Evolutionary conservation across 768 basidiomycete genomes (phyloP), one percentile per base, ranked within the genome.

Genomic region (Dictyophora rubrovolvata): DNA sequence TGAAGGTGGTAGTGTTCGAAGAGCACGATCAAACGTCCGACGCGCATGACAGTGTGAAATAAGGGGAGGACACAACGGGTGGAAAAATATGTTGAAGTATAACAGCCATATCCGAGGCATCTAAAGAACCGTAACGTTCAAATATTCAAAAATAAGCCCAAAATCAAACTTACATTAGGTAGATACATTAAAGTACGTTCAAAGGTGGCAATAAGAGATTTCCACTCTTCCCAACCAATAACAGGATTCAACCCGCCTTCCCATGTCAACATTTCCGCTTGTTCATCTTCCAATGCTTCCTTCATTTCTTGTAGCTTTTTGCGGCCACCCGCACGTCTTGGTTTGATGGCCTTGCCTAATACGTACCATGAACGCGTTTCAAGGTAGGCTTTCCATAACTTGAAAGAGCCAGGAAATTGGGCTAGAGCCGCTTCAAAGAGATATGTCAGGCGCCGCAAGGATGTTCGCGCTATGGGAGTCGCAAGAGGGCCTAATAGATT

Each of bases 211-310:
- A 95, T 78, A 12, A 99, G 79, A 16, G 83, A 73, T 67, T 82
- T 91, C 96, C 96, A 99, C 71, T 99, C 96, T 64, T 90, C 86
- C 85, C 87, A 96, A 5, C 95, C 96, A n/a, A 96, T 78, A 6
- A 93, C 76, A 1, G 86, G 84, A 67, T 98, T 90, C 53, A 98
- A 72, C 17, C 89, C 86, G 6, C 82, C 85, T 52, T 89, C 83
- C 92, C 94, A 98, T 63, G 87, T 77, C 68, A 91, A 85, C 51
- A 87, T 68, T 61, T 88, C 85, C 61, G 86, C 86, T 62, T 80
- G 75, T 63, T 91, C 92, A 57, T 91, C 91, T 65, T 91, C 89
- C 66, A 96, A 69, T 59, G 89, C 87, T 42, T 95, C 90, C 70
- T 84, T 85, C 83, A 92, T 92, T 64, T 86, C 90, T 2, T 89